phyloP scores from a whole-genome alignment of 1,284 basidiomycete genomes.

The Schizophyllum commune region DNA sequence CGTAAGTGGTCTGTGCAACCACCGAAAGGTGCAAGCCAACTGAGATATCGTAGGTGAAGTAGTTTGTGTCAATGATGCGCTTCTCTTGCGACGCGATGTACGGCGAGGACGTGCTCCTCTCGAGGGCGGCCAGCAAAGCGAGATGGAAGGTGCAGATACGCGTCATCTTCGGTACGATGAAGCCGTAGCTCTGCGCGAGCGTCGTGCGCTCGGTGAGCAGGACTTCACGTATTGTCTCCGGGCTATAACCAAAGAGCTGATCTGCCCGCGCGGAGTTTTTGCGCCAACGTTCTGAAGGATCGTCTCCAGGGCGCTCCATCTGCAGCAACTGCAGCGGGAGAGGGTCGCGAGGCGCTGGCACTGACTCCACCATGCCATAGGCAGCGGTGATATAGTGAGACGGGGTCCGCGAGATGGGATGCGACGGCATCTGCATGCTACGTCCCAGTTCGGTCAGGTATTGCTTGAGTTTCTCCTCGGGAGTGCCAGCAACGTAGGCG shows the following conservation, averaged over 20 bases:
- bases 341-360: conserved; percentile 21
- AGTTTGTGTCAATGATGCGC: conserved; percentile 47
- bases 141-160: conserved; percentile 60
- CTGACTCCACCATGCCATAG: conserved; percentile 27
- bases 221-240: conserved; percentile 46
- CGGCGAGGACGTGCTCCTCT: conserved; percentile 26
- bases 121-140: conserved; percentile 41
- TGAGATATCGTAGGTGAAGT: conserved; percentile 53
- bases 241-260: conserved; percentile 43
- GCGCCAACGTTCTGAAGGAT: conserved; percentile 34
- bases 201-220: conserved; percentile 60
- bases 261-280: conserved; percentile 35
- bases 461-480: conserved; percentile 39
- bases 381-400: background rate
- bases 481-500: conserved; percentile 49
- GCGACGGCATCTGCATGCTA: conserved; percentile 22
- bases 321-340: conserved; percentile 35
- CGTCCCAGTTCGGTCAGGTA: conserved; percentile 48
- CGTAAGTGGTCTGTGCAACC: conserved; percentile 44
- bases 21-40: conserved; percentile 52
- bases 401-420: conserved; percentile 9
- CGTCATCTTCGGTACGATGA: conserved; percentile 52
- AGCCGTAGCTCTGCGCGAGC: conserved; percentile 61
- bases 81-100: conserved; percentile 44
- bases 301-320: conserved; percentile 31